phyloP scores from a whole-genome alignment of 176 grass and related monocot genomes.

The Tillandsia leiboldiana region DNA sequence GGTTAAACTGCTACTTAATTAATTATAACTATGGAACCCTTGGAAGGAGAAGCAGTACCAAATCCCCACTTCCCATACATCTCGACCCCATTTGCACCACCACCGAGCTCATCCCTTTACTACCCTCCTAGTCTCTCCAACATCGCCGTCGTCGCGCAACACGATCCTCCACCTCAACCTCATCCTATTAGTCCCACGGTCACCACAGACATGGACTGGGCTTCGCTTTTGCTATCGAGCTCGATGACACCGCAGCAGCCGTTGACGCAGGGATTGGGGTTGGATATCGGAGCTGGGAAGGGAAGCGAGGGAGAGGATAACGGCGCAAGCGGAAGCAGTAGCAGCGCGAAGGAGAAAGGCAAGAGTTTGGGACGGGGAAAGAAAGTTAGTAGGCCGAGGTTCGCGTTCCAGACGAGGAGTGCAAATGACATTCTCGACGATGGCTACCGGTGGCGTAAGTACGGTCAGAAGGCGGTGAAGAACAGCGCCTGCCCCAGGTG shows the following conservation, averaged over 20 bases:
- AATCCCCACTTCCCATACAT: slow-evolving; percentile 38
- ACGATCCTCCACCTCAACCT: neutral
- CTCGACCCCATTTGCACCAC: slow-evolving; percentile 18
- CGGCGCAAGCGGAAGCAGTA: neutral
- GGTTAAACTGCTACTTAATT: neutral
- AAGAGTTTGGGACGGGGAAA: slow-evolving; percentile 35
- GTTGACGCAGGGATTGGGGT: neutral
- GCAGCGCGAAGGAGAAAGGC: slow-evolving; percentile 20
- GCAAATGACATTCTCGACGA: slow-evolving; percentile 78
- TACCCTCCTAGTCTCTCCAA: slow-evolving; percentile 20
- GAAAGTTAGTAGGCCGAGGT: slow-evolving; percentile 57
- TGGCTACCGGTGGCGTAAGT: slow-evolving; percentile 91
- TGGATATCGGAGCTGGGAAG: slow-evolving; percentile 1
- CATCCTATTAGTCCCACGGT: neutral
- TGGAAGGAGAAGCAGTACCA: slow-evolving; percentile 31
- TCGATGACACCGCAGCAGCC: slow-evolving; percentile 1
- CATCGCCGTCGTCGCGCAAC: slow-evolving; percentile 5
- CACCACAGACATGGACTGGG: slow-evolving; percentile 12
- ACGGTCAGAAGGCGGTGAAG: slow-evolving; percentile 93
- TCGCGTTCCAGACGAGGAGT: slow-evolving; percentile 87
- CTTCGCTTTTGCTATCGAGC: slow-evolving; percentile 21
- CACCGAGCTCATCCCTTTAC: slow-evolving; percentile 11
- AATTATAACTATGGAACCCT: slow-evolving; percentile 29
- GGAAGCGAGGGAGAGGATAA: slow-evolving; percentile 26
- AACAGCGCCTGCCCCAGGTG: slow-evolving; percentile 77